A percentile compares a stretch with the other conserved stretches of the same genome.
Evolutionary conservation across 2,329 filamentous ascomycete species (phyloP).

Genomic region (Xylariaceae sp.): DNA sequence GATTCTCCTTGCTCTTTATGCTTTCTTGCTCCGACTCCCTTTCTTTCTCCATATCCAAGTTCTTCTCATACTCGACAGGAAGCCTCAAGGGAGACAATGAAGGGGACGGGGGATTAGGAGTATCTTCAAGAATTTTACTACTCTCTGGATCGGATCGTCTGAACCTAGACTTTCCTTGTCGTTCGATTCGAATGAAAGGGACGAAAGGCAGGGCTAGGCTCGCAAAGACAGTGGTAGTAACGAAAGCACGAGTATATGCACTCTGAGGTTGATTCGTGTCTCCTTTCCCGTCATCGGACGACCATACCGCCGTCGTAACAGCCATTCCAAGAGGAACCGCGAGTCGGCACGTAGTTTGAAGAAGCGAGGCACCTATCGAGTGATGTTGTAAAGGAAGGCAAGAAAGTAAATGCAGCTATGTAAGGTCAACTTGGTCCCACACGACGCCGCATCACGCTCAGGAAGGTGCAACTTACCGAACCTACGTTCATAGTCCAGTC

Average conservation of each 20-base stretch:
- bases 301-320: constrained; percentile 30
- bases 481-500: constrained; percentile 32
- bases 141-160: constrained; percentile 4
- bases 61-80: background rate
- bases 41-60: background rate
- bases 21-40: constrained; percentile 3
- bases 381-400: constrained; percentile 26
- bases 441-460: background rate
- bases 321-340: constrained; percentile 28
- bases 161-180: constrained; percentile 15
- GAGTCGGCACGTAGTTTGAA: constrained; percentile 27
- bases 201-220: constrained; percentile 24
- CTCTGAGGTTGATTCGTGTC: constrained; percentile 16
- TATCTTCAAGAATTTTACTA: constrained; percentile 1
- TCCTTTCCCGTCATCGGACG: constrained; percentile 21
- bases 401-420: constrained; percentile 26
- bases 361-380: constrained; percentile 26
- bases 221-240: constrained; percentile 25
- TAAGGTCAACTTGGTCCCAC: constrained; percentile 7
- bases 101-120: no score
- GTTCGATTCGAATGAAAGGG: constrained; percentile 28
- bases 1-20: constrained; percentile 6
- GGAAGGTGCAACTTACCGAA: constrained; percentile 19
- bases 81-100: no score
- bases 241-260: constrained; percentile 28